Evolutionary conservation across 345 rosid genomes (phyloP).

Genomic region (Linum tenue): DNA sequence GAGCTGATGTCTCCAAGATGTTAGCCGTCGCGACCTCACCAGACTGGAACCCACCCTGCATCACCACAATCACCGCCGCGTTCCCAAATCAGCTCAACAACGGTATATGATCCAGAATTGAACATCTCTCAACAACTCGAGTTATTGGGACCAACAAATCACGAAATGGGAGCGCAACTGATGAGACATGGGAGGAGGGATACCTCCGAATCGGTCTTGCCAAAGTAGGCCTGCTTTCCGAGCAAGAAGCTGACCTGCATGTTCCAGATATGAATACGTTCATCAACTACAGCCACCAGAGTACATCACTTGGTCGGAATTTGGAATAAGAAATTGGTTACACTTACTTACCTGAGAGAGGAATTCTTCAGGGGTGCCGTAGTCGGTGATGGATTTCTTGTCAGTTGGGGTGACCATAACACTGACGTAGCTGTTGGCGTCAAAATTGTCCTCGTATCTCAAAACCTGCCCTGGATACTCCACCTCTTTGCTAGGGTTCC

Average conservation of each 20-base stretch:
- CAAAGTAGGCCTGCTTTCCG: slow-evolving; percentile 72
- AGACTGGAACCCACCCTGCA: slow-evolving; percentile 77
- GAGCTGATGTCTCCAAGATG: slow-evolving; percentile 50
- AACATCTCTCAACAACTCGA: background rate
- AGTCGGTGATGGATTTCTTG: slow-evolving; percentile 78
- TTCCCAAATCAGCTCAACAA: background rate
- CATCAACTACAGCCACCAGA: background rate
- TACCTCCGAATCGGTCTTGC: slow-evolving; percentile 75
- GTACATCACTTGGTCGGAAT: background rate
- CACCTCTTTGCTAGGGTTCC: slow-evolving; percentile 91
- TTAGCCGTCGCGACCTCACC: slow-evolving; percentile 73
- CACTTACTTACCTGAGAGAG: slow-evolving; percentile 39
- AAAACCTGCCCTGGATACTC: slow-evolving; percentile 91
- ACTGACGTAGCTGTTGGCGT: slow-evolving; percentile 42
- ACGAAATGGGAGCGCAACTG: no score
- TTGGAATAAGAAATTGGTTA: background rate
- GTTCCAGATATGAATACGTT: background rate
- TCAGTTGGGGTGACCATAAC: slow-evolving; percentile 76
- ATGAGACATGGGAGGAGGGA: background rate
- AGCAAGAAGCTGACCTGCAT: slow-evolving; percentile 70
- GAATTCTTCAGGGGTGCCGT: slow-evolving; percentile 66
- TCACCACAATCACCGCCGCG: background rate
- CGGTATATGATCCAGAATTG: background rate
- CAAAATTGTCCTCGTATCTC: slow-evolving; percentile 86
- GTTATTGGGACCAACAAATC: background rate